Conservation (phyloP, 768 basidiomycete genomes). For the Paxillus involutus region DNA sequence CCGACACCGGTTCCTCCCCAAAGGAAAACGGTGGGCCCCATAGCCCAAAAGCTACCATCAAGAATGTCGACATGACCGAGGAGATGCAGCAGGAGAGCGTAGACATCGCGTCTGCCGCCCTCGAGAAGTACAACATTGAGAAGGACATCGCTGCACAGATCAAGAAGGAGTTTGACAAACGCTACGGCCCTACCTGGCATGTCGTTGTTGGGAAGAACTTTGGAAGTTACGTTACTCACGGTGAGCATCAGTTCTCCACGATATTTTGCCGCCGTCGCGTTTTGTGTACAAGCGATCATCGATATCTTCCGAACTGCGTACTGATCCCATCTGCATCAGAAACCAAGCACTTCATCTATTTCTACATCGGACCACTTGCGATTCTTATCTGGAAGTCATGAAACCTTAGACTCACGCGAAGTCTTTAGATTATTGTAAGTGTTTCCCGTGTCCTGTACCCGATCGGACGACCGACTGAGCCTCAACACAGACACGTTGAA, state of each 20-base stretch:
- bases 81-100: slow-evolving; percentile 96
- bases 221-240: slow-evolving; percentile 97
- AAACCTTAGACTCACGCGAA: slow-evolving; percentile 19
- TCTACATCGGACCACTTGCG: slow-evolving; percentile 90
- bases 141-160: slow-evolving; percentile 98
- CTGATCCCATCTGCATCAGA: slow-evolving; percentile 47
- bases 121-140: slow-evolving; percentile 93
- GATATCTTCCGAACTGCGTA: background rate
- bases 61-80: slow-evolving; percentile 95
- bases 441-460: background rate
- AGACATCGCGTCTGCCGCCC: slow-evolving; percentile 79
- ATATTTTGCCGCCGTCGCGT: background rate
- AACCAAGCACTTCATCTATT: slow-evolving; percentile 99
- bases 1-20: slow-evolving; percentile 49
- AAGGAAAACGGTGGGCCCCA: slow-evolving; percentile 35
- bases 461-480: background rate
- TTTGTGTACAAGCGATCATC: background rate
- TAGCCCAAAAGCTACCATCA: slow-evolving; percentile 85
- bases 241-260: slow-evolving; percentile 43
- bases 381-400: slow-evolving; percentile 95
- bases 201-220: slow-evolving; percentile 99
- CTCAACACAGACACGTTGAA: slow-evolving; percentile 14
- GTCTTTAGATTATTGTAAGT: slow-evolving; percentile 28
- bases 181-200: slow-evolving; percentile 95
- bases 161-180: slow-evolving; percentile 96